A percentile compares a stretch with the other conserved stretches of the same genome.
phyloP scores from a whole-genome alignment of 352 stramenopile genomes.

The Globisporangium nodosum region DNA sequence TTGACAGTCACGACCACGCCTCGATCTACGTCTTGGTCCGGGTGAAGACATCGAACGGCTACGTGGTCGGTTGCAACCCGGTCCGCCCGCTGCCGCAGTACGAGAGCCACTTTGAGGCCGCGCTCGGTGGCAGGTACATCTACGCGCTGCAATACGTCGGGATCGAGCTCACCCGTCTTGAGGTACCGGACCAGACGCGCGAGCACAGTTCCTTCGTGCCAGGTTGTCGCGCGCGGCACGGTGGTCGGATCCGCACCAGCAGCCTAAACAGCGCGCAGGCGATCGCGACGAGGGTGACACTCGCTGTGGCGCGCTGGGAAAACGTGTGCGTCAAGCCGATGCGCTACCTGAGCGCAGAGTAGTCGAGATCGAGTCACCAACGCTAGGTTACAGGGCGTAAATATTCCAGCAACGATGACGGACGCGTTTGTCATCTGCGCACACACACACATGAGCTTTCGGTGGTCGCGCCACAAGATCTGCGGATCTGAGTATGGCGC shows the following conservation, averaged over 20 bases:
- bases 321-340: conserved; percentile 3
- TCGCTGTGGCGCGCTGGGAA: conserved; percentile 27
- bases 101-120: conserved; percentile 10
- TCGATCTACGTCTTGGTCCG: conserved; percentile 17
- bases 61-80: conserved; percentile 19
- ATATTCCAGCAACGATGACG: no score
- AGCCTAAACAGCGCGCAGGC: conserved; percentile 21
- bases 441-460: no score
- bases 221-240: conserved; percentile 8
- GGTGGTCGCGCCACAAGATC: no score
- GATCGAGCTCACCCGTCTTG: conserved; percentile 16
- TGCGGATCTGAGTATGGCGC: no score
- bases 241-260: conserved; percentile 15
- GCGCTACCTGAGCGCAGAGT: background rate
- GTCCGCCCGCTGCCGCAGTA: conserved; percentile 19
- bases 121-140: conserved; percentile 3
- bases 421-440: no score
- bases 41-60: conserved; percentile 9
- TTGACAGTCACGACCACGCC: conserved; percentile 8
- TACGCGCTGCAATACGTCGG: conserved; percentile 20
- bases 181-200: background rate
- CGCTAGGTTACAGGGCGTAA: no score
- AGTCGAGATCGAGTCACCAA: background rate
- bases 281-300: conserved; percentile 21
- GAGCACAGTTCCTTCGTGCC: no score